Conservation (phyloP, 2,329 filamentous ascomycete species). For the Aspergillus piperis region DNA sequence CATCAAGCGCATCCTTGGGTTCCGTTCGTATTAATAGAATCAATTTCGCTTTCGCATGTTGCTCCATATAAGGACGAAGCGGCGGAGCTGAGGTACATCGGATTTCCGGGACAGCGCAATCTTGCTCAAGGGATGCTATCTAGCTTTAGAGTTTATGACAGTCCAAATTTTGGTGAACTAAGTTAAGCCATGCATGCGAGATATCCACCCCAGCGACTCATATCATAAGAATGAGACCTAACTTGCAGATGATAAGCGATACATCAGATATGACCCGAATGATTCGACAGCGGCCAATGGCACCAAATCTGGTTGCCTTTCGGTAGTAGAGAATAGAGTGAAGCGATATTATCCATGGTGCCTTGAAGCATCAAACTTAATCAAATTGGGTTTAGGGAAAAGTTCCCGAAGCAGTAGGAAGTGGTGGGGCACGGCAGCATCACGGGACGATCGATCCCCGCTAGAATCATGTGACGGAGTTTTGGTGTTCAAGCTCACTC, state of each 20-base stretch:
- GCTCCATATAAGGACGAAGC: neutral
- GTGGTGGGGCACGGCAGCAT: neutral
- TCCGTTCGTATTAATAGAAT: neutral
- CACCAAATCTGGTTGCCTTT: neutral
- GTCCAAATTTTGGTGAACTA: neutral
- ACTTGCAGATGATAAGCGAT: neutral
- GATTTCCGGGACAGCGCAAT: neutral
- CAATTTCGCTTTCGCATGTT: neutral
- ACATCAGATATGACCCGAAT: neutral
- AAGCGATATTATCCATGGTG: neutral
- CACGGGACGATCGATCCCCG: constrained; percentile 3
- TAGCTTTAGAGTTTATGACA: neutral
- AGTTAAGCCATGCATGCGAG: neutral
- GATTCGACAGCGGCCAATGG: neutral
- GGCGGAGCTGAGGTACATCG: neutral
- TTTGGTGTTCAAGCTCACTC: no score
- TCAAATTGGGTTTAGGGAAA: neutral
- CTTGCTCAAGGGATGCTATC: neutral
- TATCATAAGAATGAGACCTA: neutral
- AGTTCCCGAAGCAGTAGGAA: constrained; percentile 1
- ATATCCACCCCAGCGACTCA: neutral
- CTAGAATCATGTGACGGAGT: neutral
- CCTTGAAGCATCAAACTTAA: neutral
- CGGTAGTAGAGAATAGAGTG: neutral
- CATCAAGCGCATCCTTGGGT: neutral